Percentiles rank a stretch among this genome's conserved stretches.
Conservation (phyloP, 1,284 basidiomycete genomes). For the Clitocybe nebularis region DNA sequence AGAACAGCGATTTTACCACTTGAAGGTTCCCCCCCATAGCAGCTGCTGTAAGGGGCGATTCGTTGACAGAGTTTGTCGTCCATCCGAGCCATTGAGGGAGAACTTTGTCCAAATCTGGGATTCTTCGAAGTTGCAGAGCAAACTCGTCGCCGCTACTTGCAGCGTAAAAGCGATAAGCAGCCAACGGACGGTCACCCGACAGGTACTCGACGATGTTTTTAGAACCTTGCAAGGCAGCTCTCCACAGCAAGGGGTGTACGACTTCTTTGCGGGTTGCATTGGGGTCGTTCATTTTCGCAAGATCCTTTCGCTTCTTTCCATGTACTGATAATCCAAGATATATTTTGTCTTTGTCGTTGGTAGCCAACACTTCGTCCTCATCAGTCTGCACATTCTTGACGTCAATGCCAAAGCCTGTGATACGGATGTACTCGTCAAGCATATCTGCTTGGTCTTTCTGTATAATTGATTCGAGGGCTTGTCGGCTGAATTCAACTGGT, state of each 20-base stretch:
- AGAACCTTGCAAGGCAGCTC: constrained; percentile 31
- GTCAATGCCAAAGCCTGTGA: constrained; percentile 43
- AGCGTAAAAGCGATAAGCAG: constrained; percentile 41
- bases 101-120: constrained; percentile 32
- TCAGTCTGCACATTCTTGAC: constrained; percentile 24
- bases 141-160: constrained; percentile 35
- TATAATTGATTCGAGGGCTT: constrained; percentile 28
- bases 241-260: constrained; percentile 39
- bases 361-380: constrained; percentile 20
- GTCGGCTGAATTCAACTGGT: too few relatives aligned
- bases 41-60: constrained; percentile 44
- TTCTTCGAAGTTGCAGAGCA: constrained; percentile 33
- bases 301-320: constrained; percentile 54
- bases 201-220: constrained; percentile 44
- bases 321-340: constrained; percentile 58
- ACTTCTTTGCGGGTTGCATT: constrained; percentile 25
- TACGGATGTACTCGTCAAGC: constrained; percentile 50
- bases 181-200: constrained; percentile 32
- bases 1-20: constrained; percentile 38
- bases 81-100: constrained; percentile 49
- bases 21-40: constrained; percentile 32
- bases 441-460: constrained; percentile 39
- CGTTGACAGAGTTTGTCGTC: constrained; percentile 38
- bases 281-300: constrained; percentile 44
- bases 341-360: constrained; percentile 38